A percentile compares a stretch with the other conserved stretches of the same genome.
These are phyloP conservation scores for Fusarium sororula DNA, from an alignment of 2,329 filamentous ascomycete genomes.

Conservation along the genomic window DNA sequence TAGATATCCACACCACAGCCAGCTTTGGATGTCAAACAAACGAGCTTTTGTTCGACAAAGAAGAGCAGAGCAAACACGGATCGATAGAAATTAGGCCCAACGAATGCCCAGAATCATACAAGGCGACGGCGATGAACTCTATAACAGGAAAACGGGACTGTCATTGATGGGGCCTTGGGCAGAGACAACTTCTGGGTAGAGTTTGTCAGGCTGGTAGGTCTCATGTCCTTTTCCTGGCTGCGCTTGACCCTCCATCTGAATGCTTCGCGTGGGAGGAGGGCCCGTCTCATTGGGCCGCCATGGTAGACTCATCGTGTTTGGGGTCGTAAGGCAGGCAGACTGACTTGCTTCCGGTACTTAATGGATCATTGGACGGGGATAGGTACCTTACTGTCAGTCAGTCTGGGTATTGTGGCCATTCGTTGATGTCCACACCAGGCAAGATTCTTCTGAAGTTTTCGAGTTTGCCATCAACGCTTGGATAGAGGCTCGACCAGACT, in stretches of 20 bases:
- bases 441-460: neutral
- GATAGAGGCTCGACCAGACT: neutral
- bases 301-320: constrained; percentile 29
- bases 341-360: constrained; percentile 24
- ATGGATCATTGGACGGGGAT: constrained; percentile 14
- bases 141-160: neutral
- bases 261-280: constrained; percentile 38
- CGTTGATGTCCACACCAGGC: neutral
- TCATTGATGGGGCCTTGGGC: constrained; percentile 24
- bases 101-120: constrained; percentile 1
- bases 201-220: constrained; percentile 36
- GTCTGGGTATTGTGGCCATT: constrained; percentile 1
- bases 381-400: neutral
- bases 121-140: constrained; percentile 2
- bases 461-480: neutral
- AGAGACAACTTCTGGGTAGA: constrained; percentile 20
- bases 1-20: constrained; percentile 33
- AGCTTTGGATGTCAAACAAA: constrained; percentile 25
- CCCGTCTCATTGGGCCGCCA: constrained; percentile 40
- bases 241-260: constrained; percentile 40
- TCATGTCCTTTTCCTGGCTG: constrained; percentile 40
- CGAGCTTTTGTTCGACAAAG: constrained; percentile 21
- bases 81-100: constrained; percentile 6
- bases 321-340: constrained; percentile 29
- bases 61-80: neutral